Conservation (phyloP, 2,329 filamentous ascomycete genomes). For the Fusarium nanum region DNA sequence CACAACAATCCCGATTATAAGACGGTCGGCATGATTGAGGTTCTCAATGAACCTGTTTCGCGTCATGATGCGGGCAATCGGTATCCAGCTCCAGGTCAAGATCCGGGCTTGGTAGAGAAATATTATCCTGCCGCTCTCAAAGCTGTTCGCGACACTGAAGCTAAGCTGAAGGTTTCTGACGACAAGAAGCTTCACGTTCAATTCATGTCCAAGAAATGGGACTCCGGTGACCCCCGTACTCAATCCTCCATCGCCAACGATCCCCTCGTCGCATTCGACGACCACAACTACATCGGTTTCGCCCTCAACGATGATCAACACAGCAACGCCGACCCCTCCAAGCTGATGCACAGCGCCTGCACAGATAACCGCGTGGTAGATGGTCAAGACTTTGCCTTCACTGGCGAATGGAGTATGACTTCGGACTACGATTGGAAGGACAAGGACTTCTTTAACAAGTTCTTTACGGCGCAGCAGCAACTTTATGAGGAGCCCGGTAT, state of each 20-base stretch:
- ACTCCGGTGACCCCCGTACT: slow-evolving; percentile 22
- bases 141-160: slow-evolving; percentile 21
- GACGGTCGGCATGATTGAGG: slow-evolving; percentile 23
- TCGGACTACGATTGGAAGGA: slow-evolving; percentile 28
- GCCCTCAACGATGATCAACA: not conserved
- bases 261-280: slow-evolving; percentile 15
- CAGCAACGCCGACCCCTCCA: not conserved
- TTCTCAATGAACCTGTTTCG: slow-evolving; percentile 35
- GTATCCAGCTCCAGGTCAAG: slow-evolving; percentile 30
- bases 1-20: slow-evolving; percentile 22
- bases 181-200: slow-evolving; percentile 34
- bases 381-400: slow-evolving; percentile 28
- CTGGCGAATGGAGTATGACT: slow-evolving; percentile 39
- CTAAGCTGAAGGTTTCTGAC: not conserved
- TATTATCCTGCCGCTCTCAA: slow-evolving; percentile 29
- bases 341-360: slow-evolving; percentile 34
- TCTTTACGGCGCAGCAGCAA: slow-evolving; percentile 37
- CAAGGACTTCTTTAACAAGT: slow-evolving; percentile 27
- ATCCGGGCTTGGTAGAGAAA: slow-evolving; percentile 27
- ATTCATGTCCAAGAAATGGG: slow-evolving; percentile 40
- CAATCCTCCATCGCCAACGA: slow-evolving; percentile 18
- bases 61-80: slow-evolving; percentile 15
- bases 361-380: slow-evolving; percentile 18
- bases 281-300: slow-evolving; percentile 38
- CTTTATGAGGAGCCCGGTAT: slow-evolving; percentile 34